These are phyloP conservation scores for Simplicillium sp. DNA, from an alignment of 2,329 filamentous ascomycete genomes.

Conservation along the genomic window DNA sequence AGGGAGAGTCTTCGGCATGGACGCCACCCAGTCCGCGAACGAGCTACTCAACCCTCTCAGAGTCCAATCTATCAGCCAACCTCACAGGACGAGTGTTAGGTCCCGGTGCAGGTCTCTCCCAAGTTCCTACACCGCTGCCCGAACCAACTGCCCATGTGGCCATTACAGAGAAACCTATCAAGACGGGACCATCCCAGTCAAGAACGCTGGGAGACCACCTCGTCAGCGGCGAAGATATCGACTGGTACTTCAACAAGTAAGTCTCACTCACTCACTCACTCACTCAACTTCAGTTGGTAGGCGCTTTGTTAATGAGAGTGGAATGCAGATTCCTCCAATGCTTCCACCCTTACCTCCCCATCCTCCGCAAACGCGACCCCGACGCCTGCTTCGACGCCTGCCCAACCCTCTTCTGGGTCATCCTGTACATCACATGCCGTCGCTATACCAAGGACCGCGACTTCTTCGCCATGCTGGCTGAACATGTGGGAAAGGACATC, in stretches of 20 bases:
- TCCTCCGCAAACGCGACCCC: constrained; percentile 38
- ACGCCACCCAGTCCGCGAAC: constrained; percentile 18
- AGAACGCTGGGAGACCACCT: constrained; percentile 36
- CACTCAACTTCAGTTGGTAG: neutral
- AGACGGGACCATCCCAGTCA: constrained; percentile 23
- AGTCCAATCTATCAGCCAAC: neutral
- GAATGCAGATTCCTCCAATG: constrained; percentile 36
- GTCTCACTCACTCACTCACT: constrained; percentile 3
- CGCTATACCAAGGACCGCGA: constrained; percentile 34
- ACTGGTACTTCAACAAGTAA: constrained; percentile 45
- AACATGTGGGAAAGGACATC: constrained; percentile 36
- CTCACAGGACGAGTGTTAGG: neutral
- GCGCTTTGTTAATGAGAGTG: no score
- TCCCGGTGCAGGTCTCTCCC: no score
- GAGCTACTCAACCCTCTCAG: constrained; percentile 14
- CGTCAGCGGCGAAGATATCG: constrained; percentile 42
- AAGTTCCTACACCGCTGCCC: constrained; percentile 12
- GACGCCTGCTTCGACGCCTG: constrained; percentile 39
- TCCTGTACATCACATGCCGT: constrained; percentile 39
- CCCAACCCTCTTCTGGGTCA: constrained; percentile 44
- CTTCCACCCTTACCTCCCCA: constrained; percentile 43
- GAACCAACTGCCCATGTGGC: constrained; percentile 15
- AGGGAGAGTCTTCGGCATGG: constrained; percentile 11
- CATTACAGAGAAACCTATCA: constrained; percentile 10
- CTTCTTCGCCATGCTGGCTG: constrained; percentile 33